These are phyloP conservation scores for Blastomyces silverae DNA, from an alignment of 2,329 filamentous ascomycete species.

Conservation along the genomic window DNA sequence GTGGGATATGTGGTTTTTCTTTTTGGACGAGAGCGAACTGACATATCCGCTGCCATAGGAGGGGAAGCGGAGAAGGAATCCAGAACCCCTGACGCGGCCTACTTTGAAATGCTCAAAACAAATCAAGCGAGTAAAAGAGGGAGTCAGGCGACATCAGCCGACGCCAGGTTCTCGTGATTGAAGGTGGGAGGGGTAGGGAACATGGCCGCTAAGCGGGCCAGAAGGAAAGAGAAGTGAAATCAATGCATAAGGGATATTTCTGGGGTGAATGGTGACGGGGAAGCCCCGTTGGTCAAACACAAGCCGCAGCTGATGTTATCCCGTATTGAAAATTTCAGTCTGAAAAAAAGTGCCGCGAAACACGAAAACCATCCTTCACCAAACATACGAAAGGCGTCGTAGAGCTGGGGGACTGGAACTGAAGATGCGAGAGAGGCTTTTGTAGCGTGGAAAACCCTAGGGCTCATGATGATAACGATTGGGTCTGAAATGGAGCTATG, in stretches of 20 bases:
- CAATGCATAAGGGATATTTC: constrained; percentile 6
- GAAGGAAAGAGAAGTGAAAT: background rate
- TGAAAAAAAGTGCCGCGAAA: background rate
- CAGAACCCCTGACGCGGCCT: background rate
- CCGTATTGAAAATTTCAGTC: constrained; percentile 1
- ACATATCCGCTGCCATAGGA: background rate
- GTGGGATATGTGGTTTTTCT: background rate
- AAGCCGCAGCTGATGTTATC: background rate
- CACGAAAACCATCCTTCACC: background rate
- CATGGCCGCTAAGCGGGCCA: background rate
- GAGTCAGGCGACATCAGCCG: background rate
- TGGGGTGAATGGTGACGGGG: no score
- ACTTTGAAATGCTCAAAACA: background rate
- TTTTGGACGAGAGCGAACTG: background rate
- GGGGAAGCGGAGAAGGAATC: background rate
- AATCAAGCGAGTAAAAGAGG: background rate
- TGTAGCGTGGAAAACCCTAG: background rate
- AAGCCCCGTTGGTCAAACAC: background rate
- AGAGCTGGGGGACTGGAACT: background rate
- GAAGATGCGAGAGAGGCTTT: background rate
- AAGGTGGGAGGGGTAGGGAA: background rate
- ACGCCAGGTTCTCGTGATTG: background rate
- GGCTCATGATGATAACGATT: background rate
- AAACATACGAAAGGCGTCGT: no score
- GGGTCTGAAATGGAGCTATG: background rate